phyloP scores from a whole-genome alignment of 2,329 filamentous ascomycete species.

The Fusarium chaquense region DNA sequence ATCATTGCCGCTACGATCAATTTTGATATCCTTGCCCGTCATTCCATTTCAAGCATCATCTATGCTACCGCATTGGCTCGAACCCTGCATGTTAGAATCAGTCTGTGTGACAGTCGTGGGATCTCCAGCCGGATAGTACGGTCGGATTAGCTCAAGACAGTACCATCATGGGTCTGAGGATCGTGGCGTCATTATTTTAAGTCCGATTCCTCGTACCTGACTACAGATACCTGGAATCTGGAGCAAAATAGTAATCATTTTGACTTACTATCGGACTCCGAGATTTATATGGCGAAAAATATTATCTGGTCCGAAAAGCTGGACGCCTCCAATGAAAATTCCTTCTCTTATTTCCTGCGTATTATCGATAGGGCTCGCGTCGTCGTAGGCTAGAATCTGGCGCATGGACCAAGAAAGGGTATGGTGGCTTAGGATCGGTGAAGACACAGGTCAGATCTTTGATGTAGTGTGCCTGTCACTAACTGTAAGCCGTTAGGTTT shows the following conservation, averaged over 20 bases:
- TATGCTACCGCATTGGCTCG: too few relatives aligned
- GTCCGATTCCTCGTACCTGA: not conserved
- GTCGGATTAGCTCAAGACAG: too few relatives aligned
- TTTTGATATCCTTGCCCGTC: too few relatives aligned
- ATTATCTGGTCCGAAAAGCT: not conserved
- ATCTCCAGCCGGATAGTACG: too few relatives aligned
- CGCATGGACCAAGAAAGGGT: not conserved
- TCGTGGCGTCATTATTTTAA: not conserved
- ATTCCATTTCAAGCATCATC: too few relatives aligned
- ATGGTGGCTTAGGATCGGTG: not conserved
- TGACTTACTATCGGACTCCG: not conserved
- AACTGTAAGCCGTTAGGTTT: not conserved
- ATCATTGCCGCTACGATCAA: too few relatives aligned
- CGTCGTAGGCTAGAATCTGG: too few relatives aligned
- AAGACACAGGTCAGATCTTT: not conserved
- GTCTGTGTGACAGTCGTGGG: too few relatives aligned
- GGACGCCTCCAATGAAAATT: not conserved
- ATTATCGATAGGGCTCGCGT: not conserved
- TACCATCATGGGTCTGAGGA: too few relatives aligned
- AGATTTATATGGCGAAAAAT: not conserved
- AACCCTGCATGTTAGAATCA: too few relatives aligned
- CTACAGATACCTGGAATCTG: rapidly evolving
- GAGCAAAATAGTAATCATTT: rapidly evolving
- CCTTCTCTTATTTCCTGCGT: not conserved
- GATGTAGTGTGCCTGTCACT: not conserved